Base-by-base conservation (phyloP, 164 flowering plant species). In the Macadamia integrifolia region DNA sequence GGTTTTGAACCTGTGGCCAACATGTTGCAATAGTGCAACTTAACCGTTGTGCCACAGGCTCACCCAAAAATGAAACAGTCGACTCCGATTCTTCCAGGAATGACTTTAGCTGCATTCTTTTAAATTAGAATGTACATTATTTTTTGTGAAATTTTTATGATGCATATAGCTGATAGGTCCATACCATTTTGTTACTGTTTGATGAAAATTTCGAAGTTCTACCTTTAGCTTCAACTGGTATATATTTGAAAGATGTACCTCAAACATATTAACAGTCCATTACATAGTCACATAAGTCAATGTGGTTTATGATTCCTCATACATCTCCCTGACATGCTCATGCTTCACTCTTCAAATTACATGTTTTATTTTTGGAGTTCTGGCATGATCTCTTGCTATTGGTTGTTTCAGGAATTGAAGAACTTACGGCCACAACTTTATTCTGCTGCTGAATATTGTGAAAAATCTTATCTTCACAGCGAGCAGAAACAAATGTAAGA, bases 401-500 rank as follows among this genome's bases (percentile, higher is more conserved):
- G 60, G 11, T 9, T 66, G 30, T 55, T 66, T 55, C 60, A 53
- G 60, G 60, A 55, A 66, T 18, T 66, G 44, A 55, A 66, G 60
- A 66, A 55, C 60, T 35, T 66, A 35, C 55, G 60, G 68, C 68
- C 68, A 31, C 68, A 66, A 35, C 48, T 66, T 9, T 55, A 66
- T 42, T 55, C 68, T 66, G 68, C 68, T 53, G 68, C 60, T 32
- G 68, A 66, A 17, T 66, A 66, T 74, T 94, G 97, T 83, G 98
- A 94, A 66, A 92, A 87, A 73, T 90, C 97, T 32, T 94, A 90
- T 76, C 91, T 90, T 53, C 82, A 86, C 57, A 89, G 87, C 69
- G 97, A 94, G 82, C 91, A 92, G 74, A 92, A 66, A 55, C 68
- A 66, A 6, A 66, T 66, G 68, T 66, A 55, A 53, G 50, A 32